A percentile compares a stretch with the other conserved stretches of the same genome.
These are phyloP conservation scores for Silene latifolia DNA, from an alignment of 148 eudicot species.

Conservation along the genomic window DNA sequence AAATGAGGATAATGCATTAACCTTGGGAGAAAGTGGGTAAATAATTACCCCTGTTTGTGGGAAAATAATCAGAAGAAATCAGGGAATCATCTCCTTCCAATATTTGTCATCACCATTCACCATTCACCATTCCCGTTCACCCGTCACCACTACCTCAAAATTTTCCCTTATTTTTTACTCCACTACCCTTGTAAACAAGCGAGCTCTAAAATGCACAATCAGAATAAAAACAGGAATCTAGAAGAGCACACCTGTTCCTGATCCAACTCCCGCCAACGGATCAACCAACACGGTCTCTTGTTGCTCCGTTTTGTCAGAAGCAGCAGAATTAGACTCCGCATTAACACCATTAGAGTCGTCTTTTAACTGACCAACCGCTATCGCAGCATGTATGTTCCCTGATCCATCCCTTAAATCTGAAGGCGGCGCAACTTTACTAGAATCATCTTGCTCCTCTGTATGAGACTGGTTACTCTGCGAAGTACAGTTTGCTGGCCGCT, in stretches of 20 bases:
- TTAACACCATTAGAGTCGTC: constrained; percentile 43
- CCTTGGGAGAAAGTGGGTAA: neutral
- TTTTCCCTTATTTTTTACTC: neutral
- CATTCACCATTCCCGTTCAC: too few species aligned
- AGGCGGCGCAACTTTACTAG: constrained; percentile 38
- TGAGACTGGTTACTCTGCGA: constrained; percentile 27
- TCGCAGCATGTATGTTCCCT: constrained; percentile 23
- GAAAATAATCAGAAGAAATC: too few species aligned
- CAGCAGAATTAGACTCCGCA: constrained; percentile 33
- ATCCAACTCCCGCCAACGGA: constrained; percentile 36
- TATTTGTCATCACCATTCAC: neutral
- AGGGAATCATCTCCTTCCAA: neutral
- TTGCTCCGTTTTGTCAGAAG: constrained; percentile 33
- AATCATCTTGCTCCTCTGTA: constrained; percentile 32
- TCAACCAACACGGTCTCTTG: constrained; percentile 24
- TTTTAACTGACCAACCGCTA: constrained; percentile 22
- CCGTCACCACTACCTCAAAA: neutral
- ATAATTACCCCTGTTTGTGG: too few species aligned
- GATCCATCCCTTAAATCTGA: constrained; percentile 34
- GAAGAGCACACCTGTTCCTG: constrained; percentile 40
- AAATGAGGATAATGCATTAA: neutral
- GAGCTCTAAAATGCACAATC: neutral
- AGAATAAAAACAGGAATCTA: neutral
- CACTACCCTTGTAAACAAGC: neutral
- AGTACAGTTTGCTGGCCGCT: constrained; percentile 28